phyloP scores from a whole-genome alignment of 768 basidiomycete genomes.

The Sporobolomyces pararoseus region DNA sequence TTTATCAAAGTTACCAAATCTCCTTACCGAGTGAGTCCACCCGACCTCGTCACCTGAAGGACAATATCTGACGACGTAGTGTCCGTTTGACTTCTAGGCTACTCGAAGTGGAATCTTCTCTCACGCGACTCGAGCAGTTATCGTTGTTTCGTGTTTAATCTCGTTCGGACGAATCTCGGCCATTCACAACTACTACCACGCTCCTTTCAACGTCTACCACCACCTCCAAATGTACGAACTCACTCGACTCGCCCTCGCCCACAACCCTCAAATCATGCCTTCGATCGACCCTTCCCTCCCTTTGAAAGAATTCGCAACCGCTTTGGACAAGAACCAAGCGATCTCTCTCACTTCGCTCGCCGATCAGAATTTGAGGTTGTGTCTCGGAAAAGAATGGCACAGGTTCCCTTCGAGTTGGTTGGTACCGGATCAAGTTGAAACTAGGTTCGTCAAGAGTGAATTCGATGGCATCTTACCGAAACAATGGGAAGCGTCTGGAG shows the following conservation, averaged over 20 bases:
- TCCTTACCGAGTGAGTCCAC: slow-evolving; percentile 67
- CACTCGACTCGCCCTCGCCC: slow-evolving; percentile 58
- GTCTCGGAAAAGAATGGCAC: slow-evolving; percentile 93
- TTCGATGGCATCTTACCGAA: slow-evolving; percentile 85
- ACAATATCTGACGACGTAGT: too few species aligned
- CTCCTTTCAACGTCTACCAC: slow-evolving; percentile 69
- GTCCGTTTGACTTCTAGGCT: slow-evolving; percentile 57
- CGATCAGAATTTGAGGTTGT: slow-evolving; percentile 69
- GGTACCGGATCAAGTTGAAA: slow-evolving; percentile 72
- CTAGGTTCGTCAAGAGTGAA: slow-evolving; percentile 87
- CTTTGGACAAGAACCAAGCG: slow-evolving; percentile 51
- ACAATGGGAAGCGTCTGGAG: slow-evolving; percentile 61
- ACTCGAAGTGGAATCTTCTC: slow-evolving; percentile 72
- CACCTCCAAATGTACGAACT: slow-evolving; percentile 73
- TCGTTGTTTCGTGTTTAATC: slow-evolving; percentile 63
- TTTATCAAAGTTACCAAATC: slow-evolving; percentile 76
- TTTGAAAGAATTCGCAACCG: slow-evolving; percentile 45
- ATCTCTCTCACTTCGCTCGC: slow-evolving; percentile 68
- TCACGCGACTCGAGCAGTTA: slow-evolving; percentile 65
- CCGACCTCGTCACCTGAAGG: too few species aligned
- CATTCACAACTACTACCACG: slow-evolving; percentile 82
- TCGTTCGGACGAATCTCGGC: slow-evolving; percentile 78
- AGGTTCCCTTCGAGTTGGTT: slow-evolving; percentile 87
- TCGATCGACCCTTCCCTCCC: slow-evolving; percentile 53
- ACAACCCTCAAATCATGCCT: slow-evolving; percentile 56